Evolutionary conservation across 495 filamentous ascomycete species (phyloP).

Genomic region (Paragyromitra xinjiangensis): DNA sequence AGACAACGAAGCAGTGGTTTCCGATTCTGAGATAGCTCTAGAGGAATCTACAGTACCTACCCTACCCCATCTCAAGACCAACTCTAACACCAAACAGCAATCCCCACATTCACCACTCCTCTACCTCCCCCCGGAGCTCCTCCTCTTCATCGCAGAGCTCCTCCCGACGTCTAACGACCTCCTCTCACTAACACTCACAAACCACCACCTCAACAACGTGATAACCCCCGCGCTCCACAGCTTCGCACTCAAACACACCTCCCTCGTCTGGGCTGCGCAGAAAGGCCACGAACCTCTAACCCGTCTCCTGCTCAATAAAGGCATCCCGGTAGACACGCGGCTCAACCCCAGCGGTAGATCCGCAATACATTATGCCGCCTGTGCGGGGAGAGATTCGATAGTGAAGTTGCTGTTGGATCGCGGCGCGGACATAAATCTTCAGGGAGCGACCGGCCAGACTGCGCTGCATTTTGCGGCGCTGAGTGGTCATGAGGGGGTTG

Average conservation of each 20-base stretch:
- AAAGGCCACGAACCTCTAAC: conserved; percentile 10
- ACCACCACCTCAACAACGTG: conserved; percentile 4
- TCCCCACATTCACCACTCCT: background rate
- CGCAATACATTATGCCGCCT: conserved; percentile 12
- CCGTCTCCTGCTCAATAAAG: conserved; percentile 4
- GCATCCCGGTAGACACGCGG: background rate
- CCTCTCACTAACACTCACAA: background rate
- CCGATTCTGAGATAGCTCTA: too few species aligned
- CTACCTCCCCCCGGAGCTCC: conserved; percentile 12
- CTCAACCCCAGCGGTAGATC: background rate
- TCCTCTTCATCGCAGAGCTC: conserved; percentile 16
- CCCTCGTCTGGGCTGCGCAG: conserved; percentile 16
- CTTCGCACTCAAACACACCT: conserved; percentile 8
- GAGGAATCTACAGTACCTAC: background rate
- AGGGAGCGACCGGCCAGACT: background rate
- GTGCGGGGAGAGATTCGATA: background rate
- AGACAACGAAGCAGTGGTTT: too few species aligned
- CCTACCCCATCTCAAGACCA: too few species aligned
- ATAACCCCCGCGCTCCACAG: conserved; percentile 5
- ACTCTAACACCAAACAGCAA: too few species aligned
- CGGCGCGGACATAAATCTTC: conserved; percentile 5
- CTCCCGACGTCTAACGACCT: conserved; percentile 12
- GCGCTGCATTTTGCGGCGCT: conserved; percentile 10
- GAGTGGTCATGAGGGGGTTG: background rate
- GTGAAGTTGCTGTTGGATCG: conserved; percentile 1